Evolutionary conservation across 1,284 basidiomycete genomes (phyloP).

Genomic region (Boletellus dicymbophilus): DNA sequence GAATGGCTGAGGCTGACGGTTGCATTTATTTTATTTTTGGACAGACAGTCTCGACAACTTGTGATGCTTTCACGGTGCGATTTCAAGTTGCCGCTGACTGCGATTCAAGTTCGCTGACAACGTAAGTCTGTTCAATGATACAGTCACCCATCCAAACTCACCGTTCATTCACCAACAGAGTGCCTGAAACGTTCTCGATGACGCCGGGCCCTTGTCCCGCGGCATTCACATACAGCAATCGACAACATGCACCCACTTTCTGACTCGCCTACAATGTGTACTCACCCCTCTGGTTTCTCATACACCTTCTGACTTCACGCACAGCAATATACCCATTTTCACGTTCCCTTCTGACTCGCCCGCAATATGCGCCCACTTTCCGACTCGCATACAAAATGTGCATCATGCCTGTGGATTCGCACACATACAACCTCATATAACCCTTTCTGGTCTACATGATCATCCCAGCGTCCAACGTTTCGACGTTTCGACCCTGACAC

Average conservation of each 20-base stretch:
- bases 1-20: constrained; percentile 18
- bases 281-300: no score
- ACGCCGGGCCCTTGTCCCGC: background rate
- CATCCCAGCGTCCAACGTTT: background rate
- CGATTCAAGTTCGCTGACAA: background rate
- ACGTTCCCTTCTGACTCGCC: no score
- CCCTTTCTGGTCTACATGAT: background rate
- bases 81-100: no score
- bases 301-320: no score
- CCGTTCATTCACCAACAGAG: constrained; percentile 6
- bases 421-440: background rate
- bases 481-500: no score
- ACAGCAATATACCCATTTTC: no score
- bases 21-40: no score
- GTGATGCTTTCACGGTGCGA: no score
- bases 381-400: no score
- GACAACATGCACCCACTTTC: background rate
- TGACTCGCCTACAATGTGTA: no score
- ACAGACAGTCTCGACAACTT: no score
- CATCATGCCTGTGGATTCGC: background rate
- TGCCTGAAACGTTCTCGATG: background rate
- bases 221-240: constrained; percentile 3
- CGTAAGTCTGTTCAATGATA: background rate
- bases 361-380: background rate
- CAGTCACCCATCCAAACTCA: no score